A percentile compares a stretch with the other conserved stretches of the same genome.
Evolutionary conservation across 805 yeast genomes (phyloP).

Genomic region (Isabelozyma pseudorhagii): DNA sequence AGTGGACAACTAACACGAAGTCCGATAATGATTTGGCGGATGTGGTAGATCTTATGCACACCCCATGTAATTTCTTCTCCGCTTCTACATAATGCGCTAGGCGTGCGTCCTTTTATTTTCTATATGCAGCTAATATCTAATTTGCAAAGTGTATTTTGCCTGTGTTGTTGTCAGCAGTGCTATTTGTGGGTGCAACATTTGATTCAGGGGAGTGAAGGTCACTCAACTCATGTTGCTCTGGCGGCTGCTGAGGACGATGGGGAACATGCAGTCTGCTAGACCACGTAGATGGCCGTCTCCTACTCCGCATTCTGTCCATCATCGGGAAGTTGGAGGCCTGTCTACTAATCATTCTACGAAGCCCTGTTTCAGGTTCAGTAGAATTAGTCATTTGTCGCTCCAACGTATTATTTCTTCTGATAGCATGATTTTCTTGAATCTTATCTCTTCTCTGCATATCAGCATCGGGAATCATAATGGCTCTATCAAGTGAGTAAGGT

Average conservation of each 20-base stretch:
- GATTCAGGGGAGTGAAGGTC: neutral
- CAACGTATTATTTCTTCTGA: constrained; percentile 25
- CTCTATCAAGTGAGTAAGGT: constrained; percentile 91
- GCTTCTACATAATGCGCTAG: neutral
- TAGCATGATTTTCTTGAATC: constrained; percentile 52
- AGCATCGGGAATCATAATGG: constrained; percentile 79
- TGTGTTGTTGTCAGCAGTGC: neutral
- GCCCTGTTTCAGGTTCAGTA: neutral
- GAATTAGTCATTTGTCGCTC: constrained; percentile 15
- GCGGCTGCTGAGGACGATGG: neutral
- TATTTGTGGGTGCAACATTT: neutral
- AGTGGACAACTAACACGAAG: no score
- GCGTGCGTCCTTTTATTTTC: neutral
- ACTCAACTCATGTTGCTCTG: constrained; percentile 1
- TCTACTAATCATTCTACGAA: neutral
- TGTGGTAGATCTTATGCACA: neutral
- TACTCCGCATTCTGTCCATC: neutral
- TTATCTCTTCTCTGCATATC: constrained; percentile 60
- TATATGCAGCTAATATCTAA: neutral
- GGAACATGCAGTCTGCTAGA: neutral
- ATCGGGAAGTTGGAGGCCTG: neutral
- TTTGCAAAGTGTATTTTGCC: neutral
- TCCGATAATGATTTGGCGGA: neutral
- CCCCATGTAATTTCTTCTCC: neutral
- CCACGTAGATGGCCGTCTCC: neutral